Conservation (phyloP, 345 rosid genomes). For the Brassica cretica region DNA sequence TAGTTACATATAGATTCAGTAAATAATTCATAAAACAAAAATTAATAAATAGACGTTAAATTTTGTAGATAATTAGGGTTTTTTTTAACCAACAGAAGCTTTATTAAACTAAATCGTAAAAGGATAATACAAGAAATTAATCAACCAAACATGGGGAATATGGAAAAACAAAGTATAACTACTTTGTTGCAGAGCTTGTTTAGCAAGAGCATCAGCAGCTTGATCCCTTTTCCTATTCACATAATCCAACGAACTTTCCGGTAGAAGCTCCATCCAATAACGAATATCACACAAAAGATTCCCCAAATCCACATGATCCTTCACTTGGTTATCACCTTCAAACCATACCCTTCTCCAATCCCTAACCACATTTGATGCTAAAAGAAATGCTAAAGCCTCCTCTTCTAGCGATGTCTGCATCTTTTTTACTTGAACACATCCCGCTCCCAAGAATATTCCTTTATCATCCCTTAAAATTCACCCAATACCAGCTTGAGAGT, state of each 20-base stretch:
- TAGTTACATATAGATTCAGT: not conserved
- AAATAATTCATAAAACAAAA: not conserved
- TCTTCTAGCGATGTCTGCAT: not conserved
- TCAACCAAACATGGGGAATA: not conserved
- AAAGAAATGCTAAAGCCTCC: not conserved
- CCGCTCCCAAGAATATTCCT: not conserved
- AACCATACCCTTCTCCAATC: not conserved
- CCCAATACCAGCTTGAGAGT: not conserved
- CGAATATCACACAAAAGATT: not conserved
- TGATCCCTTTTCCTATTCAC: not conserved
- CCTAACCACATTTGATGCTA: not conserved
- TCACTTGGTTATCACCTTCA: not conserved
- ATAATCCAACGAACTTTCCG: not conserved
- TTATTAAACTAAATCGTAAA: too few species aligned
- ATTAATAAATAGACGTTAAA: not conserved
- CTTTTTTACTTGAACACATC: not conserved
- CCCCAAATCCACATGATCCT: not conserved
- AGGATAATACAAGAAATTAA: not conserved
- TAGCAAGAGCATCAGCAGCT: not conserved
- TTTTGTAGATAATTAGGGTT: not conserved
- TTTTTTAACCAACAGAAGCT: not conserved
- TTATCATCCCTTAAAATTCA: not conserved
- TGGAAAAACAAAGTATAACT: not conserved
- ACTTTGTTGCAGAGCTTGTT: not conserved
- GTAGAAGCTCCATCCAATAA: not conserved